Percentiles rank a stretch among this genome's conserved stretches.
phyloP scores from a whole-genome alignment of 2,329 filamentous ascomycete species.

The Neofusicoccum umdonicola region DNA sequence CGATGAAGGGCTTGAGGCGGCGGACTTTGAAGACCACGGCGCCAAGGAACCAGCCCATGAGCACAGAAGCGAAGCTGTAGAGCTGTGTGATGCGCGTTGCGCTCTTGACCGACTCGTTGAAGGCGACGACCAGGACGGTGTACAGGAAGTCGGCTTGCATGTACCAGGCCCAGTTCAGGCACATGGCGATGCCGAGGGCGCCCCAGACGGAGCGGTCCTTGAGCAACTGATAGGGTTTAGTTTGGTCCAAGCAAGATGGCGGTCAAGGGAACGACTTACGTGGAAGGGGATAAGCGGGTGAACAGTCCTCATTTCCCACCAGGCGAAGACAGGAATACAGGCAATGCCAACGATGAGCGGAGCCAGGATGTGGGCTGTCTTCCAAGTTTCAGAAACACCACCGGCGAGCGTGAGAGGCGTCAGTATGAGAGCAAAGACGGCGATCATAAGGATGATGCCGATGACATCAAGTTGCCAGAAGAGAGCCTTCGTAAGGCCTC shows the following conservation, averaged over 20 bases:
- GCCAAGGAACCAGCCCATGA: conserved; percentile 57
- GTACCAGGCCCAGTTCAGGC: conserved; percentile 47
- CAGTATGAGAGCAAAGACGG: conserved; percentile 49
- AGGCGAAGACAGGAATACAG: conserved; percentile 49
- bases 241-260: too few species aligned
- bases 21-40: conserved; percentile 57
- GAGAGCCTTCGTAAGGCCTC: conserved; percentile 42
- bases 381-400: conserved; percentile 50
- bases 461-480: conserved; percentile 57
- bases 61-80: conserved; percentile 58
- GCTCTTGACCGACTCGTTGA: conserved; percentile 55
- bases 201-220: conserved; percentile 65
- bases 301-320: conserved; percentile 54
- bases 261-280: conserved; percentile 25
- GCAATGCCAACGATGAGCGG: conserved; percentile 53
- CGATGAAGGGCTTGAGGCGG: conserved; percentile 63
- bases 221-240: conserved; percentile 42
- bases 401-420: conserved; percentile 57
- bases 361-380: conserved; percentile 49
- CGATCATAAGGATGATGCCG: conserved; percentile 49
- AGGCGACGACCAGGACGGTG: conserved; percentile 61
- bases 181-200: conserved; percentile 53
- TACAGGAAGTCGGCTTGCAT: conserved; percentile 65
- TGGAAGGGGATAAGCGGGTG: conserved; percentile 60
- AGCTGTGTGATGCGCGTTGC: conserved; percentile 61